Percentiles rank a stretch among this genome's conserved stretches.
phyloP scores from a whole-genome alignment of 2,329 filamentous ascomycete species.

The Fusarium heterosporum region DNA sequence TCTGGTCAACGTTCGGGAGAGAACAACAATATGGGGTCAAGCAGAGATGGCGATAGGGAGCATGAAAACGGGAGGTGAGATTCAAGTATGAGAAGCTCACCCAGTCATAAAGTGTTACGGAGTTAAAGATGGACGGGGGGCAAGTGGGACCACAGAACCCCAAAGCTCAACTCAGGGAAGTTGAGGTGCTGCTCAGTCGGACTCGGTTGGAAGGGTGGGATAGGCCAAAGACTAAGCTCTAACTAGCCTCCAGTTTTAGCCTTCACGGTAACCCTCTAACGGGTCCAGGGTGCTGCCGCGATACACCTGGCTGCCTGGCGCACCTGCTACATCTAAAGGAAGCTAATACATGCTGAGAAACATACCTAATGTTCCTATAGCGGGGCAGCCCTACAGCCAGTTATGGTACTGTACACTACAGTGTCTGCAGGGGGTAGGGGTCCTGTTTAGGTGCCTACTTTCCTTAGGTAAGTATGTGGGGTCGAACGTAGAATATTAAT shows the following conservation, averaged over 20 bases:
- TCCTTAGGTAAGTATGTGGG: too few species aligned
- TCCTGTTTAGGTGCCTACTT: too few species aligned
- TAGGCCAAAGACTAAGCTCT: slow-evolving; percentile 13
- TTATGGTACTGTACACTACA: slow-evolving; percentile 2
- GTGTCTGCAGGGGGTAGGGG: slow-evolving; percentile 6
- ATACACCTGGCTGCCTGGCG: slow-evolving; percentile 44
- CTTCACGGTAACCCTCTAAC: neutral
- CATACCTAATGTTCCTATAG: neutral
- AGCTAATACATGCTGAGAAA: neutral
- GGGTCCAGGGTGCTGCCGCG: slow-evolving; percentile 33
- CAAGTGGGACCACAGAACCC: slow-evolving; percentile 34
- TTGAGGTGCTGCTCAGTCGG: slow-evolving; percentile 1
- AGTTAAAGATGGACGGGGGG: slow-evolving; percentile 27
- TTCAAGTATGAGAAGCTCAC: slow-evolving; percentile 7
- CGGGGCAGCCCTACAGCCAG: slow-evolving; percentile 27
- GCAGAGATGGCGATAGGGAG: slow-evolving; percentile 23
- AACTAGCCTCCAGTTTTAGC: neutral
- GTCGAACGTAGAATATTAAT: slow-evolving; percentile 1
- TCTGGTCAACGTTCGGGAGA: slow-evolving; percentile 5
- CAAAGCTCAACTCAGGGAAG: slow-evolving; percentile 17
- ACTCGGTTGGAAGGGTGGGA: slow-evolving; percentile 9
- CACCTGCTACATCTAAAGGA: slow-evolving; percentile 8
- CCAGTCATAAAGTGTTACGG: slow-evolving; percentile 21
- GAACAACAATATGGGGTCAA: slow-evolving; percentile 10
- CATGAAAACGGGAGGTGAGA: slow-evolving; percentile 19